Evolutionary conservation across 2,329 filamentous ascomycete species (phyloP).

Genomic region (Reticulascus tulasneorum): DNA sequence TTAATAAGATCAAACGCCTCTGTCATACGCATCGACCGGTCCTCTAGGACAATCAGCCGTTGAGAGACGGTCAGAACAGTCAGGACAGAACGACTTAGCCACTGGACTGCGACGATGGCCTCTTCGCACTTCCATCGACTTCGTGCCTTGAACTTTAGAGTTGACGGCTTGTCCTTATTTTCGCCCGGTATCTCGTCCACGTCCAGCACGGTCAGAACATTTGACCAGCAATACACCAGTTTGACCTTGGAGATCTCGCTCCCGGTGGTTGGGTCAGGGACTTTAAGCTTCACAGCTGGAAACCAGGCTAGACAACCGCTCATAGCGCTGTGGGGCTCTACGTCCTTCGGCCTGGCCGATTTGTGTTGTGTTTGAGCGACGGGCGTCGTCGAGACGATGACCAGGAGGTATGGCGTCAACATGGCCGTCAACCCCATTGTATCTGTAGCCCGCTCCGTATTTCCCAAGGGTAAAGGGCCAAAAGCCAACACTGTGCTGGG

Average conservation of each 20-base stretch:
- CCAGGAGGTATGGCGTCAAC: constrained; percentile 89
- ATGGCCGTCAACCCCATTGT: constrained; percentile 88
- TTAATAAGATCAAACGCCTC: constrained; percentile 90
- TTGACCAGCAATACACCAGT: constrained; percentile 97
- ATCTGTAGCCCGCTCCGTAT: constrained; percentile 85
- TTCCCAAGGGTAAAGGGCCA: constrained; percentile 85
- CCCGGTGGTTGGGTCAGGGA: constrained; percentile 60
- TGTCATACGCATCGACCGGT: constrained; percentile 82
- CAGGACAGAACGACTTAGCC: constrained; percentile 90
- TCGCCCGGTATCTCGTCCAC: constrained; percentile 68
- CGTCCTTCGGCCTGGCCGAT: constrained; percentile 82
- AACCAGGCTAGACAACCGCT: constrained; percentile 97
- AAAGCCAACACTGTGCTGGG: constrained; percentile 95
- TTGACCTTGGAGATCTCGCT: constrained; percentile 76
- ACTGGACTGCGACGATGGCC: constrained; percentile 92
- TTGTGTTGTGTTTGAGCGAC: constrained; percentile 97
- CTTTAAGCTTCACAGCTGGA: constrained; percentile 87
- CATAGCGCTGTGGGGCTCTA: constrained; percentile 84
- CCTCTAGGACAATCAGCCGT: constrained; percentile 86
- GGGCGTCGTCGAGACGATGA: constrained; percentile 95
- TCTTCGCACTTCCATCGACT: constrained; percentile 93
- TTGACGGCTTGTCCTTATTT: constrained; percentile 73
- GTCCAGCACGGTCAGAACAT: constrained; percentile 90
- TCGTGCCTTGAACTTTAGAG: constrained; percentile 73
- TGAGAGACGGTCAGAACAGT: constrained; percentile 93